Evolutionary conservation across 1,139 yeast species (phyloP), one percentile per base, ranked within the genome.

Genomic region (Blastobotrys illinoisensis): DNA sequence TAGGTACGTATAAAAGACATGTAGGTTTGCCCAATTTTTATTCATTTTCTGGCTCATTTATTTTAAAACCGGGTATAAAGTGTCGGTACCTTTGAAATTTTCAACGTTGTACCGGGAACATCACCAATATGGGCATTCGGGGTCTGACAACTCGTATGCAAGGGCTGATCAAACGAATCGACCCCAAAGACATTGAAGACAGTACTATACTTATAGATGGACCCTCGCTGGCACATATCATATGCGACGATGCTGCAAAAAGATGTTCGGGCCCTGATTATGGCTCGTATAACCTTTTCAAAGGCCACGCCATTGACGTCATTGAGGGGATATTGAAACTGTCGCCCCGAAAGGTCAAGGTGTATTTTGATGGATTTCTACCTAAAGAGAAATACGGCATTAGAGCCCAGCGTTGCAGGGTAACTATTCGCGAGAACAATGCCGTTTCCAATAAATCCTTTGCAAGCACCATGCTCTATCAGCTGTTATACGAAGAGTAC

Each of bases 181-280:
- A 36, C 20, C 44, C 52, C 1, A 16, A 26, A 1, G 9, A 20
- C n/a, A 23, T 55, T 3, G 18, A 26, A 23, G 26, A 50, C n/a
- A 36, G 52, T 21, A 48, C 52, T 9, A 23, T 54, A 5, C 43
- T 49, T 16, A 49, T 58, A 2, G 61, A 58, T 46, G 61, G 56
- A 6, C 59, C 60, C 1, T 54, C 55, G n/a, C 46, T 58, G 6
- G 60, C 57, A 4, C 54, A 55, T 48, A 36, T 36, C 13, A 44
- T 58, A 11, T 48, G 55, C 43, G 52, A 50, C 16, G 46, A 45
- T 20, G 56, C 49, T 43, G n/a, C 46, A 19, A 16, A 43, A 13
- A 23, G 16, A 5, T 18, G 24, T 19, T 3, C 44, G 21, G 13
- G 5, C 14, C 18, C 23, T 43, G 55, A 43, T n/a, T 11, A 45